These are phyloP conservation scores for Elongisporangium undulatum DNA, from an alignment of 352 stramenopile genomes.

Conservation along the genomic window DNA sequence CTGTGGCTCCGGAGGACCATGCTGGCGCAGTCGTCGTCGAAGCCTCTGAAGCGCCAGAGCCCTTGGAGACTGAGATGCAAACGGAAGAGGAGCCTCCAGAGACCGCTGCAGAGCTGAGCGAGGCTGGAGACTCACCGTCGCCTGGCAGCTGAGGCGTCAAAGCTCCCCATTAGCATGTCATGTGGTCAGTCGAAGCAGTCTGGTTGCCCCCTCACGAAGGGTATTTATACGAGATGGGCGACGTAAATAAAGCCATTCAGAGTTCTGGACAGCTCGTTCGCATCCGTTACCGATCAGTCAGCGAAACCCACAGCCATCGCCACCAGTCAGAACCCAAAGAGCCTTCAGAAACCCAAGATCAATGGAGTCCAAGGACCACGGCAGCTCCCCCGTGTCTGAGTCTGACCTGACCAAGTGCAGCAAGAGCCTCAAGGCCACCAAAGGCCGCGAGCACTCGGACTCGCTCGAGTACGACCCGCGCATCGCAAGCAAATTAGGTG, in stretches of 20 bases:
- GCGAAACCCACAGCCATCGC: background rate
- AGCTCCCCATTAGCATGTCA: background rate
- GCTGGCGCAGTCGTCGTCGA: too few species aligned
- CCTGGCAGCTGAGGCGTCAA: background rate
- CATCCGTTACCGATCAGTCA: background rate
- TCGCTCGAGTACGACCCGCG: conserved; percentile 63
- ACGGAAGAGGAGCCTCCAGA: background rate
- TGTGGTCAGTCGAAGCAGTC: background rate
- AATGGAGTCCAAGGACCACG: conserved; percentile 61
- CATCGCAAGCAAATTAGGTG: conserved; percentile 51
- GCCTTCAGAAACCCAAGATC: background rate
- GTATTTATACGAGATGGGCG: background rate
- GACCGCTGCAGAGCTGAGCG: too few species aligned
- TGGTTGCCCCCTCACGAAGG: background rate
- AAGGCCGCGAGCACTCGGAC: conserved; percentile 60
- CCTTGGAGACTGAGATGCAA: background rate
- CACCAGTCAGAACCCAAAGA: background rate
- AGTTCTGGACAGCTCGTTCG: background rate
- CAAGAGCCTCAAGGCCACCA: conserved; percentile 59
- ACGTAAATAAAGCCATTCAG: background rate
- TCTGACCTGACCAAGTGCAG: conserved; percentile 57
- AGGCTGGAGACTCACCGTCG: too few species aligned
- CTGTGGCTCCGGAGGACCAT: too few species aligned
- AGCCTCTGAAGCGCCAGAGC: too few species aligned
- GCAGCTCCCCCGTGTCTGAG: conserved; percentile 28